Percentiles rank a stretch among this genome's conserved stretches.
These are phyloP conservation scores for Ceratocystis colombiana DNA, from an alignment of 2,329 filamentous ascomycete genomes.

Conservation along the genomic window DNA sequence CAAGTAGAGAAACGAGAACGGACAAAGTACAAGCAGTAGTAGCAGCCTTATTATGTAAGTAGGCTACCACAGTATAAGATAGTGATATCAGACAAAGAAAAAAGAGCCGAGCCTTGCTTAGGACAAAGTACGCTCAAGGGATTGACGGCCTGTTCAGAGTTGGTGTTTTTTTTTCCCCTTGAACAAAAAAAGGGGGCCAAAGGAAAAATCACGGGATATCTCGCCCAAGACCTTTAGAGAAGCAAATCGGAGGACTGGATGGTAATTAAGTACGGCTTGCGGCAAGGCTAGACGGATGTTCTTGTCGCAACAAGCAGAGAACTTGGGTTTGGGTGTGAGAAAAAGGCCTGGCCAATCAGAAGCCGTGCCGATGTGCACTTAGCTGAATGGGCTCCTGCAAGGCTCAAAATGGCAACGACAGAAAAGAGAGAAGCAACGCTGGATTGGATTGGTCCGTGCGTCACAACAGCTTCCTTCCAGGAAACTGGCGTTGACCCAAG, in stretches of 20 bases:
- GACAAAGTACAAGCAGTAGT: background rate
- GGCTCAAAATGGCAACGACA: conserved; percentile 25
- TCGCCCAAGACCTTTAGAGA: background rate
- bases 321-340: background rate
- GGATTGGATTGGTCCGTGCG: conserved; percentile 22
- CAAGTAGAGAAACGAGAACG: background rate
- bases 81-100: background rate
- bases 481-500: conserved; percentile 17
- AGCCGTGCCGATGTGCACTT: conserved; percentile 14
- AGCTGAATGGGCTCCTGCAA: conserved; percentile 23
- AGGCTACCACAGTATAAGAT: background rate
- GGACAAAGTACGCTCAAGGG: background rate
- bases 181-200: background rate
- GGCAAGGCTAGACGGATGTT: background rate
- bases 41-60: background rate
- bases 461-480: conserved; percentile 25
- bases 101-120: background rate
- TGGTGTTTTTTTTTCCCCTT: background rate
- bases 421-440: conserved; percentile 22
- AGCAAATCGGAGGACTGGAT: background rate
- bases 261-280: background rate
- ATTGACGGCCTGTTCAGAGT: background rate
- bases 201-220: background rate
- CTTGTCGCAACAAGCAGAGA: conserved; percentile 1
- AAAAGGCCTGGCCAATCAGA: conserved; percentile 20